Evolutionary conservation across 345 rosid species (phyloP).

Genomic region (Psidium guajava): DNA sequence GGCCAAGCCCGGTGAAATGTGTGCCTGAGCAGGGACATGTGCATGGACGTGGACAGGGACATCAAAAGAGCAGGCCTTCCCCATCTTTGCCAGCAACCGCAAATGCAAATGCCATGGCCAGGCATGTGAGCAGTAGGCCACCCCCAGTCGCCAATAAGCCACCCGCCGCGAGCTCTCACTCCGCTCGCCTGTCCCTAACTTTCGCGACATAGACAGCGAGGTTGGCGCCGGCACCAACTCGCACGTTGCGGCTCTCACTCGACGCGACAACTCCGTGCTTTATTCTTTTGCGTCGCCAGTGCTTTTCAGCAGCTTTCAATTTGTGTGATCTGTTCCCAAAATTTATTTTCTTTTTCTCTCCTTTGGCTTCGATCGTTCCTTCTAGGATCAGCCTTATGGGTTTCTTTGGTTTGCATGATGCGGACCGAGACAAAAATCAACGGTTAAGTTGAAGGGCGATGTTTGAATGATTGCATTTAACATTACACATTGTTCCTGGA

Average conservation of each 20-base stretch:
- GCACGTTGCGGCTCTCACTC: background rate
- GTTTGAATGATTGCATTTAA: background rate
- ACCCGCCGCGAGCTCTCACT: slow-evolving; percentile 16
- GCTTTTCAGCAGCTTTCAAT: background rate
- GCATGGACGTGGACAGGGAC: background rate
- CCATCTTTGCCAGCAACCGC: background rate
- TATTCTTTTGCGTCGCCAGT: background rate
- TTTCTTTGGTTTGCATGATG: background rate
- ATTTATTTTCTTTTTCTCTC: background rate
- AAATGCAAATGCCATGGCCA: slow-evolving; percentile 1
- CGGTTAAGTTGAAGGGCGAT: background rate
- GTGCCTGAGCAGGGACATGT: slow-evolving; percentile 1
- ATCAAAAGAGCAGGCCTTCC: background rate
- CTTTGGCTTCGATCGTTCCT: background rate
- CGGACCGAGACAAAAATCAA: background rate
- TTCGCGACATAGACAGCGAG: slow-evolving; percentile 3
- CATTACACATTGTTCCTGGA: background rate
- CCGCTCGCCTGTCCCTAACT: slow-evolving; percentile 22
- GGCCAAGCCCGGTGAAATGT: slow-evolving; percentile 37
- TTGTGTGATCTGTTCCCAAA: background rate
- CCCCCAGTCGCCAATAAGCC: slow-evolving; percentile 11
- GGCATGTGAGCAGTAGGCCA: slow-evolving; percentile 34
- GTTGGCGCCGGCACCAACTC: background rate
- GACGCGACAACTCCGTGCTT: background rate
- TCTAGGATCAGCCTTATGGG: background rate